Percentiles rank a stretch among this genome's conserved stretches.
Evolutionary conservation across 306 rosid genomes (phyloP).

Genomic region (Amphicarpaea edgeworthii): DNA sequence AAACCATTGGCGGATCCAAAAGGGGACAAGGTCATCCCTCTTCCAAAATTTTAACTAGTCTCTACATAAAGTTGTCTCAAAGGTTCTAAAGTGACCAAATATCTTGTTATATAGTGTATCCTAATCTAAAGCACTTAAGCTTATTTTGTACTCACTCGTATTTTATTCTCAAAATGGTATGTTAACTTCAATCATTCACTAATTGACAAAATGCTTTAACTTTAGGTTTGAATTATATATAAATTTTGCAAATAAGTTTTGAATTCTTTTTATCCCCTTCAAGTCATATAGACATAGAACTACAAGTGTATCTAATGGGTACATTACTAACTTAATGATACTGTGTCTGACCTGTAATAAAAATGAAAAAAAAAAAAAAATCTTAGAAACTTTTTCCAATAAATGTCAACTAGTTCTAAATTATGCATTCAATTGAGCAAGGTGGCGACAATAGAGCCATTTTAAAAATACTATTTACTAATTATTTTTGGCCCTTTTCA

Average conservation of each 20-base stretch:
- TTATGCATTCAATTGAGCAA: background rate
- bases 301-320: background rate
- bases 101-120: slow-evolving; percentile 25
- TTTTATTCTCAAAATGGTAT: background rate
- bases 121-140: slow-evolving; percentile 19
- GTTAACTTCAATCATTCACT: background rate
- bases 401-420: background rate
- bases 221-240: background rate
- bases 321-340: background rate
- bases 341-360: background rate
- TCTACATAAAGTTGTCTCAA: slow-evolving; percentile 6
- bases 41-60: slow-evolving; percentile 13
- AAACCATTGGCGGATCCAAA: slow-evolving; percentile 21
- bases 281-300: background rate
- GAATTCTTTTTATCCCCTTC: background rate
- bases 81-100: background rate
- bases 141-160: slow-evolving; percentile 25
- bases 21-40: background rate
- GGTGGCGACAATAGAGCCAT: background rate
- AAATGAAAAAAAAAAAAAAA: background rate
- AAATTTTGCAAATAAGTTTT: background rate
- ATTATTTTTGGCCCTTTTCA: background rate
- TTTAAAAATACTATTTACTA: background rate
- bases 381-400: background rate
- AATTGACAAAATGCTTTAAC: background rate